These are phyloP conservation scores for Aspergillus proliferans DNA, from an alignment of 2,329 filamentous ascomycete genomes.

Conservation along the genomic window DNA sequence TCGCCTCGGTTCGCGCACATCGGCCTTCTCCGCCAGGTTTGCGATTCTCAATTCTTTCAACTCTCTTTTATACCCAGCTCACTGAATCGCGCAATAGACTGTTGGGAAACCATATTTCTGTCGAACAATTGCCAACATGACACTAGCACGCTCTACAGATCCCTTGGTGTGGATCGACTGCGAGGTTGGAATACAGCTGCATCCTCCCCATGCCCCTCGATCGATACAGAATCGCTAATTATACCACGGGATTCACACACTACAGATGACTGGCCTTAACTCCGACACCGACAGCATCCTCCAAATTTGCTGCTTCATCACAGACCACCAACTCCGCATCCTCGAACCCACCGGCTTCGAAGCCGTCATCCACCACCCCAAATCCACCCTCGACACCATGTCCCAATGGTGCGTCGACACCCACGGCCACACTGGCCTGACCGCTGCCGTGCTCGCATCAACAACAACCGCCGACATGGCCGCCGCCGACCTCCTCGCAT, in stretches of 20 bases:
- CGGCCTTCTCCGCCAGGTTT: slow-evolving; percentile 17
- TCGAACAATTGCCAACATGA: slow-evolving; percentile 25
- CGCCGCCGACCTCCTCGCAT: slow-evolving; percentile 65
- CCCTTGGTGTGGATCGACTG: slow-evolving; percentile 85
- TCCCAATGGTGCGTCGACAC: slow-evolving; percentile 81
- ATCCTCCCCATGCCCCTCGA: not conserved
- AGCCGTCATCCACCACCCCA: slow-evolving; percentile 66
- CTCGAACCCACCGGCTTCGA: slow-evolving; percentile 75
- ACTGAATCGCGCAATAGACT: not conserved
- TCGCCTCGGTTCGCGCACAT: not conserved
- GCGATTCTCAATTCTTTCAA: slow-evolving; percentile 3
- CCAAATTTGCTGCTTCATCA: slow-evolving; percentile 88
- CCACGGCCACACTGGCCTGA: slow-evolving; percentile 76
- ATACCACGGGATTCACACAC: slow-evolving; percentile 1
- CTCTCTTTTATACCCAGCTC: not conserved
- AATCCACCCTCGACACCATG: slow-evolving; percentile 68
- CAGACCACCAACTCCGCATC: slow-evolving; percentile 68
- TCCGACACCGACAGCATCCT: slow-evolving; percentile 75
- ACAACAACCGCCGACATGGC: slow-evolving; percentile 66
- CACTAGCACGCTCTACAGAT: slow-evolving; percentile 48
- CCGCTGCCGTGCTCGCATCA: slow-evolving; percentile 66
- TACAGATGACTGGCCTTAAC: slow-evolving; percentile 85
- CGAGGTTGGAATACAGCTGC: slow-evolving; percentile 44
- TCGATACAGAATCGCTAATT: not conserved
- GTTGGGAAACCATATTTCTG: not conserved